phyloP scores from a whole-genome alignment of 805 yeast species.

The Debaryomyces prosopidis region DNA sequence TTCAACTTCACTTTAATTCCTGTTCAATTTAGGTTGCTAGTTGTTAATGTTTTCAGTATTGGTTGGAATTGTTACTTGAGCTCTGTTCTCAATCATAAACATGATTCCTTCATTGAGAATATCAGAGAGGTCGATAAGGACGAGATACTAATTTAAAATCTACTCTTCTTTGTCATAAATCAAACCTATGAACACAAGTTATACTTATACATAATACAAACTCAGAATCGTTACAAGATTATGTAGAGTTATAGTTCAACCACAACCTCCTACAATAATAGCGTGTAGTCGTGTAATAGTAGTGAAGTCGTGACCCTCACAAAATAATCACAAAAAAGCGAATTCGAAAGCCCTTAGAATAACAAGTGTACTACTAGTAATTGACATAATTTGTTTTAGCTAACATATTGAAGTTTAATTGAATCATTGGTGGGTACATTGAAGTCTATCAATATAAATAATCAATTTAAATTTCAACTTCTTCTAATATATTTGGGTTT shows the following conservation, averaged over 20 bases:
- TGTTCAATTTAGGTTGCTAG: constrained; percentile 61
- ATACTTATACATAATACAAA: too few species aligned
- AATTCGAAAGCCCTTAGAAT: neutral
- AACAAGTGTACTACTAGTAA: neutral
- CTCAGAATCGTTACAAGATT: too few species aligned
- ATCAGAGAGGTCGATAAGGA: constrained; percentile 8
- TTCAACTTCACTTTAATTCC: constrained; percentile 79
- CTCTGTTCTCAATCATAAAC: constrained; percentile 30
- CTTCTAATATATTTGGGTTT: neutral
- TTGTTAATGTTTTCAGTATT: constrained; percentile 70
- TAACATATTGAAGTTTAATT: neutral
- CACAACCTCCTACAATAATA: too few species aligned
- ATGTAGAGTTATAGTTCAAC: too few species aligned
- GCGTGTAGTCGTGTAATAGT: neutral
- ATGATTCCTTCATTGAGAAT: constrained; percentile 1
- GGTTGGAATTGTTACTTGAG: constrained; percentile 86
- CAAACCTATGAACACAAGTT: too few species aligned
- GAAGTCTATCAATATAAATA: neutral
- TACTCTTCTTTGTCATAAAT: neutral
- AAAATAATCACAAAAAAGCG: neutral
- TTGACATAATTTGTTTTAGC: neutral
- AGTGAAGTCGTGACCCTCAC: neutral
- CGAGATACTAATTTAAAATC: constrained; percentile 5
- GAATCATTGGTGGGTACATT: neutral
- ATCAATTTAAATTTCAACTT: neutral